Conservation (phyloP, 2,329 filamentous ascomycete species). For the Apiospora marii region DNA sequence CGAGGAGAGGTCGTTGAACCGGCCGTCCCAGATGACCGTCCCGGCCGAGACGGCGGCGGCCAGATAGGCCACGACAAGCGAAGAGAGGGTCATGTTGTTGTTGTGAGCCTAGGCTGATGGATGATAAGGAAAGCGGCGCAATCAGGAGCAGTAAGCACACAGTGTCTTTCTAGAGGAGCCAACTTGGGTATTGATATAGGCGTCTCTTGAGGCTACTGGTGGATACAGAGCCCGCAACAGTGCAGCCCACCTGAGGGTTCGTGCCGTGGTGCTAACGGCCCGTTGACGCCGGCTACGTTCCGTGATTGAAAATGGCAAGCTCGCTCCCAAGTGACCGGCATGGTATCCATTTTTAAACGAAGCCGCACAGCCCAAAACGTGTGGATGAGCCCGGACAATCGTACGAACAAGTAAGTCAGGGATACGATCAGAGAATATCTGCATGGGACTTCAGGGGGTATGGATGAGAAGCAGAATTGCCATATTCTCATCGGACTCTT, state of each 20-base stretch:
- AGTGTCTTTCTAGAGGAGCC: background rate
- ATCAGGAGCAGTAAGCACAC: background rate
- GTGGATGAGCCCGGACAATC: background rate
- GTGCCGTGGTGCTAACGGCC: background rate
- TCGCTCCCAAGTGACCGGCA: background rate
- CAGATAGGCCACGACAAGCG: background rate
- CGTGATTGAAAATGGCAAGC: constrained; percentile 9
- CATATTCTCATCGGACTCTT: background rate
- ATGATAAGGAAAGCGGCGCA: no score
- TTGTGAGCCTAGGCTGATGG: background rate
- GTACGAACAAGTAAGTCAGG: background rate
- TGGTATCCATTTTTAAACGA: background rate
- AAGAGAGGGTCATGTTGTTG: background rate
- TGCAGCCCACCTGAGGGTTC: background rate
- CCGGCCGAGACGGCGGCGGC: constrained; percentile 38
- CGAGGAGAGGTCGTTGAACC: constrained; percentile 61
- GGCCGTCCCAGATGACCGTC: constrained; percentile 66
- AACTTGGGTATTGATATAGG: background rate
- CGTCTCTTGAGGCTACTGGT: background rate
- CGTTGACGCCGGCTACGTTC: background rate
- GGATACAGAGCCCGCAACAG: background rate
- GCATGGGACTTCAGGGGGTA: background rate
- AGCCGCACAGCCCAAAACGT: background rate
- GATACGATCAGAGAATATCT: background rate
- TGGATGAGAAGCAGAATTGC: background rate